A percentile compares a stretch with the other conserved stretches of the same genome.
Conservation (phyloP, 1,139 yeast species). For the Pneumocystis murina region DNA sequence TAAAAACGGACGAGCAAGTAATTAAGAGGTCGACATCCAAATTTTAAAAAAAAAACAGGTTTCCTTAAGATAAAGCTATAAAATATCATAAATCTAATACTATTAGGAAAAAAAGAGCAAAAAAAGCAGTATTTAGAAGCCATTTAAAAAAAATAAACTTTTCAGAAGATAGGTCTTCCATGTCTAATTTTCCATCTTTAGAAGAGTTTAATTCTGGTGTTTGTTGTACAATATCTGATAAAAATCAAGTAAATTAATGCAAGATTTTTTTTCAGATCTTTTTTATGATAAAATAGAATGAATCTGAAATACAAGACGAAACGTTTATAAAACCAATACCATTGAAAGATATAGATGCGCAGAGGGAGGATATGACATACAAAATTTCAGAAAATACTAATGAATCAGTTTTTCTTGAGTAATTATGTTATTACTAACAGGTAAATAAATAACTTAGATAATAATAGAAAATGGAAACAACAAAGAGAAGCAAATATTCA, state of each 20-base stretch:
- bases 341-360: neutral
- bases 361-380: neutral
- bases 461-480: slow-evolving; percentile 57
- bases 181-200: slow-evolving; percentile 82
- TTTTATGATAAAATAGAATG: slow-evolving; percentile 21
- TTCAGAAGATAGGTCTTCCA: slow-evolving; percentile 19
- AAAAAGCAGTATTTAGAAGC: neutral
- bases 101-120: too few species aligned
- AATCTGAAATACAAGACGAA: slow-evolving; percentile 13
- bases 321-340: neutral
- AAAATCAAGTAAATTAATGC: slow-evolving; percentile 13
- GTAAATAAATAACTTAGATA: neutral
- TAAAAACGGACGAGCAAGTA: neutral
- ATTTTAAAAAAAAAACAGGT: neutral
- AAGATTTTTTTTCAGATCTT: neutral
- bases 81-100: neutral
- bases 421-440: neutral
- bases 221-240: slow-evolving; percentile 13
- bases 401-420: neutral
- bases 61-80: neutral
- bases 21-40: neutral
- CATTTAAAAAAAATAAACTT: neutral
- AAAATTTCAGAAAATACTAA: neutral
- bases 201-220: slow-evolving; percentile 33
- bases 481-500: slow-evolving; percentile 69